Base-by-base conservation (phyloP, 805 yeast species). In the Zygotorulaspora florentina region DNA sequence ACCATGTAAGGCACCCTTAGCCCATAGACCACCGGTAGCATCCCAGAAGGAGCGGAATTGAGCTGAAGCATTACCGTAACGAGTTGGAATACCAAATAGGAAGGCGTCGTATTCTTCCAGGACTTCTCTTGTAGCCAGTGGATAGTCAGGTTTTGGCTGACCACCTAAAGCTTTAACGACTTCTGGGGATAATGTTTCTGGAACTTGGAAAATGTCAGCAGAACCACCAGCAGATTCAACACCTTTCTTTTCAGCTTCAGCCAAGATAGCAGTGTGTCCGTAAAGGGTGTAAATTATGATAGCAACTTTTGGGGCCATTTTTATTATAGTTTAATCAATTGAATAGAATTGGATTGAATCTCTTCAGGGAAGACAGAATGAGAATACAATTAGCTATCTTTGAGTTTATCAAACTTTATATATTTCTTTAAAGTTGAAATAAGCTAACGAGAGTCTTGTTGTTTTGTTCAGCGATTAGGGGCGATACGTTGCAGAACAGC, bases 31-130 rank as follows among this genome's bases (percentile, higher is more conserved):
- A 62, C 93, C 93, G 36, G 90, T 82, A 46, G 80, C 66, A 60
- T 85, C 95, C 78, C 85, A 78, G 74, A 84, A 87, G 15, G 85
- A 71, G 66, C 76, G 77, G 75, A 83, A 76, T 67, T 87, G 95
- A 40, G 87, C 84, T 45, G 95, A 91, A 68, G 75, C 68, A 65
- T 75, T 78, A 68, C 96, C 96, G 64, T 70, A 88, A 69, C 96
- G 80, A 45, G 96, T 85, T 59, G 96, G 95, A 56, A 85, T 66
- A 62, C 96, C 96, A 57, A 88, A 85, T 54, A 89, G 54, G 71
- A 84, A 79, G 39, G 90, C 95, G 62, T 89, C 95, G 72, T 82
- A 85, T 52, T 74, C 69, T 3, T 68, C 62, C 54, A 88, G 72
- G 15, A 79, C 75, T 16, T 77, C 84, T 8, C 66, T 57, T 12